A percentile compares a stretch with the other conserved stretches of the same genome.
Evolutionary conservation across 768 basidiomycete species (phyloP).

Genomic region (Tylopilus sp.): DNA sequence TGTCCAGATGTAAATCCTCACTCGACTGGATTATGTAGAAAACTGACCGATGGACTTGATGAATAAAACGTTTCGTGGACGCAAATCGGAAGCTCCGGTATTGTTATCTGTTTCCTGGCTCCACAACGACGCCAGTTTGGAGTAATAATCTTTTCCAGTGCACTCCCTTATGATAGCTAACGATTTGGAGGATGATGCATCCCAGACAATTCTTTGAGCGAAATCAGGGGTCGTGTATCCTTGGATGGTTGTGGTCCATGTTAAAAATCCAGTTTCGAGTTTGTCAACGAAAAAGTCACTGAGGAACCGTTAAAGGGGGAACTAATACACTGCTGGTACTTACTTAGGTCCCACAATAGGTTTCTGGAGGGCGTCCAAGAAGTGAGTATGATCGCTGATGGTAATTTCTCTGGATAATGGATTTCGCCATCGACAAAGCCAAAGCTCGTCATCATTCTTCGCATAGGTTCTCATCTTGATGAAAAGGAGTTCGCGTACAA

Average conservation of each 20-base stretch:
- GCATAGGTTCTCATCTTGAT: constrained; percentile 78
- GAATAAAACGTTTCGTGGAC: constrained; percentile 48
- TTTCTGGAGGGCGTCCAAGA: constrained; percentile 45
- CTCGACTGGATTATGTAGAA: constrained; percentile 37
- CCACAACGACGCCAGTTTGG: constrained; percentile 62
- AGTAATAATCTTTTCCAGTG: constrained; percentile 54
- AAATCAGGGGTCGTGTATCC: constrained; percentile 46
- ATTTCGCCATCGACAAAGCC: constrained; percentile 70
- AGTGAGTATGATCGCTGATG: constrained; percentile 46
- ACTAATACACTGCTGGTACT: constrained; percentile 7
- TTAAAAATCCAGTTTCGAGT: constrained; percentile 71
- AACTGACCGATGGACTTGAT: constrained; percentile 47
- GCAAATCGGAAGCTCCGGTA: constrained; percentile 49
- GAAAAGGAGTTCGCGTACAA: constrained; percentile 62
- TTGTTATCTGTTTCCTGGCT: constrained; percentile 74
- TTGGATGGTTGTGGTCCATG: constrained; percentile 64
- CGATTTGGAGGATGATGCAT: constrained; percentile 45
- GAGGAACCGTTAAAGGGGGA: constrained; percentile 3
- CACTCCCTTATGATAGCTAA: constrained; percentile 50
- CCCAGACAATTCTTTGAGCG: constrained; percentile 46
- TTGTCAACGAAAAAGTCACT: constrained; percentile 67
- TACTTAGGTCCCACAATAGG: constrained; percentile 38
- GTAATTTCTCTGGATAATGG: constrained; percentile 49
- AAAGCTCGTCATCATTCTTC: constrained; percentile 58
- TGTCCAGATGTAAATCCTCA: constrained; percentile 27